Base-by-base conservation (phyloP, 1,139 yeast species). In the Blastobotrys apis region DNA sequence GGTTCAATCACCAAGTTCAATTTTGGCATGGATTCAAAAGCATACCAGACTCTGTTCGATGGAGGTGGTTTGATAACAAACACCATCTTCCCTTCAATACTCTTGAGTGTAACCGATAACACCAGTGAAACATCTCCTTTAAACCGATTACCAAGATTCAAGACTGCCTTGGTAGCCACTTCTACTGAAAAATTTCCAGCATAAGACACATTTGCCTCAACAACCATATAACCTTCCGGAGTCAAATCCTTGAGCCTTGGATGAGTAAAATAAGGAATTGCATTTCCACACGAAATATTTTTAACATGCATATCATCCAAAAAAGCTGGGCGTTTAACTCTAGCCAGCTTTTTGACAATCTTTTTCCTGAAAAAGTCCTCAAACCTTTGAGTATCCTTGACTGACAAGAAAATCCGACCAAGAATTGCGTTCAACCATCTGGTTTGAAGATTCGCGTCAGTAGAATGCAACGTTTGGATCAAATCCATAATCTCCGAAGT, bases 381-480 rank as follows among this genome's bases (percentile, higher is more conserved):
- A 54, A 88, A 72, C 21, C 72, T 69, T 16, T 78, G 78, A 0
- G 97, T 88, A 37, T 78, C 74, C 56, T 87, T 88, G 15, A 85
- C 65, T 0, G 88, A 77, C 27, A 92, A 67, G 57, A 90, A 92
- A 19, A 90, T 53, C 47, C 97, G 71, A 0, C 97, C 97, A 10
- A 85, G 56, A 5, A 90, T 54, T 0, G 95, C 96, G 64, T 92
- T 92, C 25, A 92, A 64, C 98, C 97, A 92, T 58, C 86, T 79
- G 0, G 94, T 80, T 33, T 85, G 84, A 25, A 85, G 64, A 56
- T 87, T 94, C 1, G 88, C 88, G 55, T 85, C 94, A 0, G 90
- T 77, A 2, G 94, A 80, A 57, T 87, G 84, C 37, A 87, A 62
- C 0, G 84, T 77, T 57, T 84, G 90, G 43, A 87, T 84, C 52